Conservation (phyloP, 352 stramenopile genomes). For the Thraustochytrium sp. region DNA sequence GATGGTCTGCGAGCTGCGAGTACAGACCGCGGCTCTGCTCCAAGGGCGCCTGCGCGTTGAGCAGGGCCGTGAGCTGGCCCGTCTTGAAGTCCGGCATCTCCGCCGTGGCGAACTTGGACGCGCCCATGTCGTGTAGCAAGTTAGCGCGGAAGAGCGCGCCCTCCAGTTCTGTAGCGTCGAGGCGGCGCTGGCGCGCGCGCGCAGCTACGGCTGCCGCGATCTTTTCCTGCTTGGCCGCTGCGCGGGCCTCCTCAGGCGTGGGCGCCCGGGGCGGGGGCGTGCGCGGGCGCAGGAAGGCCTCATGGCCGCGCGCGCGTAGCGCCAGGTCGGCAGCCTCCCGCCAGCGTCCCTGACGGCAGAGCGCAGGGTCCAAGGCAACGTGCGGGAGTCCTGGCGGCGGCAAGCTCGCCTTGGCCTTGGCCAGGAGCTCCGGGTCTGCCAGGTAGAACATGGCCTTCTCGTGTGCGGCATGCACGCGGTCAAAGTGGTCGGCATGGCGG, state of each 20-base stretch:
- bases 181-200: not conserved
- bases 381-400: slow-evolving; percentile 23
- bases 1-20: not conserved
- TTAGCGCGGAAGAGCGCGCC: not conserved
- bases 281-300: not conserved
- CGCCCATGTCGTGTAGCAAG: slow-evolving; percentile 3
- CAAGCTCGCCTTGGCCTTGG: slow-evolving; percentile 27
- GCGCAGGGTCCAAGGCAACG: not conserved
- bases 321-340: not conserved
- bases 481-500: slow-evolving; percentile 16
- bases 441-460: slow-evolving; percentile 41
- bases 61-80: not conserved
- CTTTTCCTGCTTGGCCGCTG: too few species aligned
- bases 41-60: not conserved
- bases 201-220: too few species aligned
- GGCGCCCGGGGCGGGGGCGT: too few species aligned
- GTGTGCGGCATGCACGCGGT: slow-evolving; percentile 6
- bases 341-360: slow-evolving; percentile 41
- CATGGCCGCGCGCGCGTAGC: slow-evolving; percentile 3
- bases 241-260: too few species aligned
- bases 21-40: not conserved
- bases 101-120: not conserved
- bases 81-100: not conserved
- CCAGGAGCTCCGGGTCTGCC: not conserved
- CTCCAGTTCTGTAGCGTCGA: not conserved